phyloP scores from a whole-genome alignment of 345 rosid species.

The Combretum micranthum region DNA sequence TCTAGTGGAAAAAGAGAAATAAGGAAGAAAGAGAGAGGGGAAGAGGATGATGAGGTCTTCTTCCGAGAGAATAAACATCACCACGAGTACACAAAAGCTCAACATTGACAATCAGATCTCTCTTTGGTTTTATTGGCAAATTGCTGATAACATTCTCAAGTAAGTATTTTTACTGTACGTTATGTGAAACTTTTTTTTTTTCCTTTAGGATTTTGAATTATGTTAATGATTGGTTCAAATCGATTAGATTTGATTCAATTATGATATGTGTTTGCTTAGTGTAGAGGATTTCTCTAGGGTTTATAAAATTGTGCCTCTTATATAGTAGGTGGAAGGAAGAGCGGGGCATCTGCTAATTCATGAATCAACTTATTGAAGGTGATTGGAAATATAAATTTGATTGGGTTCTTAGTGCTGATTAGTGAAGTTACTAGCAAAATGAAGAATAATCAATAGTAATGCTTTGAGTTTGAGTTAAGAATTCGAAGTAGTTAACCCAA shows the following conservation, averaged over 20 bases:
- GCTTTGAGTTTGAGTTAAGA: too few species aligned
- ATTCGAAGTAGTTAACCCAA: too few species aligned
- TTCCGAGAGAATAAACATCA: slow-evolving; percentile 53
- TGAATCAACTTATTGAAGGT: too few species aligned
- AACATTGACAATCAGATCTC: slow-evolving; percentile 81
- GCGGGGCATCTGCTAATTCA: too few species aligned
- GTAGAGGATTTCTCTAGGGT: too few species aligned
- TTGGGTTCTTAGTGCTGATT: too few species aligned
- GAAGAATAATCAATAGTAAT: too few species aligned
- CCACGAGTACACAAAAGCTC: slow-evolving; percentile 58
- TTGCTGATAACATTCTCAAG: slow-evolving; percentile 87
- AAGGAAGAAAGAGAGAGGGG: slow-evolving; percentile 4
- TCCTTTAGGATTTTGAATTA: not conserved
- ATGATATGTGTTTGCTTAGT: too few species aligned
- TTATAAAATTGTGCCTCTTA: too few species aligned
- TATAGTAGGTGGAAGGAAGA: too few species aligned
- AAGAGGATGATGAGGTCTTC: slow-evolving; percentile 52
- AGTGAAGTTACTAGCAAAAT: too few species aligned
- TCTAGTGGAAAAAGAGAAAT: not conserved
- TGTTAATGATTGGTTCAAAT: not conserved
- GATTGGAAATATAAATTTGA: too few species aligned
- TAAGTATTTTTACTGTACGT: slow-evolving; percentile 38
- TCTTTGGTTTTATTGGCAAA: slow-evolving; percentile 70
- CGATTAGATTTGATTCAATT: not conserved
- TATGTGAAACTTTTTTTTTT: not conserved